phyloP scores from a whole-genome alignment of 202 grass and related monocot species.

The Carex arenaria region DNA sequence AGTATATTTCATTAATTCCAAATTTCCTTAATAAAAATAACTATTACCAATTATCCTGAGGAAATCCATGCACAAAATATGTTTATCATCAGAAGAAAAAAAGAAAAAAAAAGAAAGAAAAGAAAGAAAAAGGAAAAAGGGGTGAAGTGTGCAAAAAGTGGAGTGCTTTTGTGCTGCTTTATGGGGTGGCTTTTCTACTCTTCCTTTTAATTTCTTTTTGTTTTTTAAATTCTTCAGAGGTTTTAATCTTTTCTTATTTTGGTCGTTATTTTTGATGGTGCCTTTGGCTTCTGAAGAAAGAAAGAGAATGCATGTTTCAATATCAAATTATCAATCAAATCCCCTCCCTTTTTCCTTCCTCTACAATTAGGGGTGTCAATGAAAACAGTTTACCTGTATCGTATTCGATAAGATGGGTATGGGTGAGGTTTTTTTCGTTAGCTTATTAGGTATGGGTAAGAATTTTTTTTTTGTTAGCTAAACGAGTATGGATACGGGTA shows the following conservation, averaged over 20 bases:
- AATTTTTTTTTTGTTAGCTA: too few relatives aligned
- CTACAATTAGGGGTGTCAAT: too few relatives aligned
- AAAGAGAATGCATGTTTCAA: not conserved
- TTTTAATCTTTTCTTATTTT: not conserved
- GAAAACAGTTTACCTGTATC: too few relatives aligned
- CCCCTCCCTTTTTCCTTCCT: not conserved
- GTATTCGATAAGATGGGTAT: too few relatives aligned
- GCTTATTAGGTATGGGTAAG: too few relatives aligned
- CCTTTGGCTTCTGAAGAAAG: not conserved
- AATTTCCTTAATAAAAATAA: not conserved
- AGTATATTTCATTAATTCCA: not conserved
- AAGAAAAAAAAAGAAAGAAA: not conserved
- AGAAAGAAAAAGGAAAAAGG: not conserved
- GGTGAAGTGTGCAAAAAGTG: conserved; percentile 7
- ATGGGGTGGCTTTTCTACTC: not conserved
- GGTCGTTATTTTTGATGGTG: not conserved
- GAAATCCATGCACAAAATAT: not conserved
- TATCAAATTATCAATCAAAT: not conserved
- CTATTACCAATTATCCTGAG: not conserved
- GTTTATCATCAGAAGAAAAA: not conserved
- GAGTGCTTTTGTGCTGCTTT: conserved; percentile 5
- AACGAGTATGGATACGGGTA: too few relatives aligned
- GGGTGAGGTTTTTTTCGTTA: too few relatives aligned
- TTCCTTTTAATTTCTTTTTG: not conserved
- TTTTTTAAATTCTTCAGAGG: conserved; percentile 2